A percentile compares a stretch with the other conserved stretches of the same genome.
These are phyloP conservation scores for Biscogniauxia mediterranea DNA, from an alignment of 2,329 filamentous ascomycete species.

Conservation along the genomic window DNA sequence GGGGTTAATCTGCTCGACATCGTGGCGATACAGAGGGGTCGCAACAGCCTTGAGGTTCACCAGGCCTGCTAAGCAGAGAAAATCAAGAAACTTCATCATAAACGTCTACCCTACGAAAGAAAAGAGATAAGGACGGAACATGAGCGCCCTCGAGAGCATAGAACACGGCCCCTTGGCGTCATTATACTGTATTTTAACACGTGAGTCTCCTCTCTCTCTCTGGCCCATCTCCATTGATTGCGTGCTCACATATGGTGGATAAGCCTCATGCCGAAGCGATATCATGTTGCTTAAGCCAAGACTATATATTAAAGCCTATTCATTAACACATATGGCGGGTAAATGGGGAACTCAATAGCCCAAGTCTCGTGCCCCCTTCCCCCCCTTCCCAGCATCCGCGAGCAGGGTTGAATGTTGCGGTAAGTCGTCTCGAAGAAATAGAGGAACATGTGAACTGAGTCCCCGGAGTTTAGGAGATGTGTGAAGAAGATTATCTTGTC, in stretches of 20 bases:
- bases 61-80: slow-evolving; percentile 17
- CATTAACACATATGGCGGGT: slow-evolving; percentile 14
- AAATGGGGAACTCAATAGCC: slow-evolving; percentile 16
- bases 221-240: slow-evolving; percentile 1
- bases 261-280: slow-evolving; percentile 9
- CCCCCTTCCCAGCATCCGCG: not conserved
- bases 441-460: not conserved
- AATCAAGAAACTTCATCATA: slow-evolving; percentile 21
- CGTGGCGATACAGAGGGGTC: slow-evolving; percentile 17
- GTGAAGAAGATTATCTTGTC: not conserved
- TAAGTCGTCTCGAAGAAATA: not conserved
- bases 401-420: not conserved
- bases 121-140: not conserved
- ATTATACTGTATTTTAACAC: slow-evolving; percentile 11
- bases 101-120: slow-evolving; percentile 2
- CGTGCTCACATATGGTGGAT: slow-evolving; percentile 2
- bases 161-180: not conserved
- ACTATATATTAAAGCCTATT: slow-evolving; percentile 9
- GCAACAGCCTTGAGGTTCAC: slow-evolving; percentile 12
- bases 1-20: not conserved
- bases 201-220: slow-evolving; percentile 10
- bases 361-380: slow-evolving; percentile 2
- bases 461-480: not conserved
- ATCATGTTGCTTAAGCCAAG: slow-evolving; percentile 17
- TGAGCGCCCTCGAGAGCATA: not conserved